Evolutionary conservation across 192 early-diverging fungal genomes (phyloP).

Genomic region (Piromyces finnis): DNA sequence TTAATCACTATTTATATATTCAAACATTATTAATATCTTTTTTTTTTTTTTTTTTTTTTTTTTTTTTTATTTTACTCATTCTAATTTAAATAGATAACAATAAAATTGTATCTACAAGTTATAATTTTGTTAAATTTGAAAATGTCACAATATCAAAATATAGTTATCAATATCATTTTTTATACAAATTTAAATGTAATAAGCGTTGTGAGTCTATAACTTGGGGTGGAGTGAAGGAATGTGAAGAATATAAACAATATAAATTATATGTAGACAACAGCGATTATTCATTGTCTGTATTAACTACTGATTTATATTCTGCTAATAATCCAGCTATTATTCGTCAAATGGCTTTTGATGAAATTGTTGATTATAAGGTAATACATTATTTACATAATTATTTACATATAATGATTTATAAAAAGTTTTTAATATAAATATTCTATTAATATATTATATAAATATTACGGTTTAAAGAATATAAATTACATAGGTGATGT

Average conservation of each 20-base stretch:
- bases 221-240: neutral
- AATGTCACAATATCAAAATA: neutral
- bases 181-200: neutral
- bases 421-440: too few relatives aligned
- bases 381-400: too few relatives aligned
- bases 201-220: neutral
- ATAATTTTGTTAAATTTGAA: neutral
- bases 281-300: neutral
- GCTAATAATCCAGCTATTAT: neutral
- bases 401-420: too few relatives aligned
- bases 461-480: too few relatives aligned
- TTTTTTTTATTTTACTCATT: too few relatives aligned
- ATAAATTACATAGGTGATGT: neutral
- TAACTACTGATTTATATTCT: neutral
- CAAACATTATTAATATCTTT: too few relatives aligned
- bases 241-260: neutral
- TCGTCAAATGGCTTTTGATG: neutral
- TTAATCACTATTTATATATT: too few relatives aligned
- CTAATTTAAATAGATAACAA: neutral
- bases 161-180: neutral
- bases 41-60: too few relatives aligned
- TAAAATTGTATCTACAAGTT: neutral
- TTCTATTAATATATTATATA: too few relatives aligned
- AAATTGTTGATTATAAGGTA: neutral
- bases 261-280: neutral